Evolutionary conservation across 371 early-diverging fungal species (phyloP), one percentile per base, ranked within the genome.

Genomic region (Apophysomyces trapeziformis): DNA sequence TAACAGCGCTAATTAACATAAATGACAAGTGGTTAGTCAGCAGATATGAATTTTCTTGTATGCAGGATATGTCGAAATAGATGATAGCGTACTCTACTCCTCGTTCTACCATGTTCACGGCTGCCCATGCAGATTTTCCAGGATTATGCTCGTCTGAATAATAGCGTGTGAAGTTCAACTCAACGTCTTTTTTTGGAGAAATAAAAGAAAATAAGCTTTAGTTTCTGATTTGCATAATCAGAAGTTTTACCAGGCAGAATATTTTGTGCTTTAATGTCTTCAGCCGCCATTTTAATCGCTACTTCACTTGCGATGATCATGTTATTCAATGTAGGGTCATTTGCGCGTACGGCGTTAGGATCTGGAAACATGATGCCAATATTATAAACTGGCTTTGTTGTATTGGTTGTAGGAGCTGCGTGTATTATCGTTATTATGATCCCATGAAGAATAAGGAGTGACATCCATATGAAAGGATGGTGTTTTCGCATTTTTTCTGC

Each of bases 351-450:
- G 8, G 32, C 26, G 3, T 38, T 54, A 16, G 74, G 62, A 67
- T 75, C 59, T 26, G 80, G 77, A 58, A 77, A 73, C 35, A 77
- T 12, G n/a, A 80, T 39, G 4, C 77, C 77, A 60, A 80, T 73
- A 32, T 47, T 77, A 43, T 80, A 80, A 0, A 50, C 65, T 12
- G 68, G 69, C 16, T 46, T 11, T 0, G 68, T 56, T 32, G 66
- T 36, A 14, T 56, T 66, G 36, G 54, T 56, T 57, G 14, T n/a
- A 39, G n/a, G 43, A 18, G 59, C 37, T 56, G 46, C 61, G 38
- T 35, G 57, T 36, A 11, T 9, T 18, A 18, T 13, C 0, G 54
- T 21, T n/a, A 50, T 21, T 8, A 21, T 50, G 16, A 50, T 50
- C 54, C 7, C 21, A 50, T 50, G 54, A 5, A 50, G 21, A 21